Base-by-base conservation (phyloP, 352 stramenopile species). In the Globisporangium middletonii region DNA sequence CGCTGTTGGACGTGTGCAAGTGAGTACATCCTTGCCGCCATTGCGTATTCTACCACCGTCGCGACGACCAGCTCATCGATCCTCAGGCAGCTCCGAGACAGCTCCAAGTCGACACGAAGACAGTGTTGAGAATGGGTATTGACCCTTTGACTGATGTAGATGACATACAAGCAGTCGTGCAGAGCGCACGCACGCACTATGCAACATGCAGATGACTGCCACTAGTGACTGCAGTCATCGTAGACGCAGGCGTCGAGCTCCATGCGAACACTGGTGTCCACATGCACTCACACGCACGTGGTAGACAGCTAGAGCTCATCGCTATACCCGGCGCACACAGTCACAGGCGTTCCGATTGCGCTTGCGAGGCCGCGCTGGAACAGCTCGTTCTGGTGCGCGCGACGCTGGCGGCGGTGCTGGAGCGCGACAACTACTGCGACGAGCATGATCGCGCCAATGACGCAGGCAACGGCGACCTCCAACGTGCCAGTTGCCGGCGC, bases 401-500 rank as follows among this genome's bases (percentile, higher is more conserved):
- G 26, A 16, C 33, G 27, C 6, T 38, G 9, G 15, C 12, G 7
- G 37, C 27, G 44, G 19, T 35, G 19, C 11, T 44, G 45, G 35
- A 45, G 13, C 28, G 28, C 18, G 19, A 45, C 18, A 6, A 43
- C n/a, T 13, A 55, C 37, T 16, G 11, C 38, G 26, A 57, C 5
- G 42, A 59, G 11, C 1, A 23, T 28, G 42, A 57, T 50, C 42
- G 57, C 18, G 18, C 28, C 27, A 15, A 19, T 16, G 23, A 65
- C 19, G 33, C 18, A 16, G 28, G 55, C 16, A 19, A 52, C 15
- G 48, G 61, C 35, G 27, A 49, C 11, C 33, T 62, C 12, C 18
- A 23, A 18, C 4, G 18, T 48, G 43, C 35, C 8, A 15, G 35
- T 3, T 12, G 51, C 48, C 38, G 33, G 11, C 23, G 23, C 23